phyloP scores from a whole-genome alignment of 2,329 filamentous ascomycete genomes.

The Botrytis medusae region DNA sequence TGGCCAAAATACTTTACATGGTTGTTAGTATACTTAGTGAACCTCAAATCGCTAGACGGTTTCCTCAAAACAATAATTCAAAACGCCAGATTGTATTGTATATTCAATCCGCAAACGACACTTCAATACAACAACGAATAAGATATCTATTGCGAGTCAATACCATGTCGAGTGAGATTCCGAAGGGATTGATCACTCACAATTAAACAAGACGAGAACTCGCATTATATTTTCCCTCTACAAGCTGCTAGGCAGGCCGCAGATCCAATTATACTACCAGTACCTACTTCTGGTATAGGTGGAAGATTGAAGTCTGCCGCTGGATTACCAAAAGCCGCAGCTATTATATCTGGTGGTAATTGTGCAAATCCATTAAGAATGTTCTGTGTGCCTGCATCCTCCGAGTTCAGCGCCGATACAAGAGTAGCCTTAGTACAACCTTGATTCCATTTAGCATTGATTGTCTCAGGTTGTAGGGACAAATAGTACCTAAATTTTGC shows the following conservation, averaged over 20 bases:
- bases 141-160: not conserved
- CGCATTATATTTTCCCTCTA: slow-evolving; percentile 2
- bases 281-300: slow-evolving; percentile 43
- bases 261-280: slow-evolving; percentile 44
- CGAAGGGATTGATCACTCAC: not conserved
- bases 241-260: slow-evolving; percentile 42
- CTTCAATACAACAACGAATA: not conserved
- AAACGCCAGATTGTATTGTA: not conserved
- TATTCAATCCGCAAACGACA: not conserved
- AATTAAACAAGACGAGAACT: not conserved
- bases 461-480: not conserved
- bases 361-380: slow-evolving; percentile 47
- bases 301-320: slow-evolving; percentile 17
- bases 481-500: slow-evolving; percentile 47
- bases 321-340: slow-evolving; percentile 46
- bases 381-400: slow-evolving; percentile 52
- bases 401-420: slow-evolving; percentile 49
- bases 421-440: slow-evolving; percentile 51
- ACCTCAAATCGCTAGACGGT: not conserved
- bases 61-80: not conserved
- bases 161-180: not conserved
- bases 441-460: slow-evolving; percentile 29
- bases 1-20: not conserved
- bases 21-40: not conserved
- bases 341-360: slow-evolving; percentile 45